phyloP scores from a whole-genome alignment of 129 eudicot genomes.

The Flaveria linearis region DNA sequence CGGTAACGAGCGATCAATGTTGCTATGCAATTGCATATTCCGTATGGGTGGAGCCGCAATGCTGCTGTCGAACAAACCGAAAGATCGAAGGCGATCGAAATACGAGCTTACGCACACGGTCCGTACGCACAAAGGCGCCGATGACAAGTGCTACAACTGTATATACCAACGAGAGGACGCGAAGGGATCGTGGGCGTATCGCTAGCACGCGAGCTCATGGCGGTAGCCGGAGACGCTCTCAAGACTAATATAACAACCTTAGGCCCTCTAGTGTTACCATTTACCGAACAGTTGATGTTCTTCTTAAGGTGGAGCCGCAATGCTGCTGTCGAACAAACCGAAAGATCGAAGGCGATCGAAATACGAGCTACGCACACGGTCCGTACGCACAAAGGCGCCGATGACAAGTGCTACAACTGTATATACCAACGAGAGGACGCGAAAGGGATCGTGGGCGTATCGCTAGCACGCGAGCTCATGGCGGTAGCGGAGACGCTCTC shows the following conservation, averaged over 20 bases:
- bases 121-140: slow-evolving; percentile 85
- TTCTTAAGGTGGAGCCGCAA: too few species aligned
- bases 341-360: too few species aligned
- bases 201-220: slow-evolving; percentile 85
- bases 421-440: slow-evolving; percentile 82
- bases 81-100: slow-evolving; percentile 59
- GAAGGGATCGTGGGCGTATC: slow-evolving; percentile 70
- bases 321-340: too few species aligned
- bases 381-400: slow-evolving; percentile 85
- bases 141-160: slow-evolving; percentile 74
- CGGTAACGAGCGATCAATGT: slow-evolving; percentile 89
- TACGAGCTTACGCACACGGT: slow-evolving; percentile 82
- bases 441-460: slow-evolving; percentile 68
- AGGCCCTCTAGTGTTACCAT: slow-evolving; percentile 82
- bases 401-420: slow-evolving; percentile 74
- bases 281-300: slow-evolving; percentile 77
- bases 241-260: slow-evolving; percentile 84
- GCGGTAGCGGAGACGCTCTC: slow-evolving; percentile 85
- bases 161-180: slow-evolving; percentile 82
- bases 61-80: slow-evolving; percentile 61
- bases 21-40: slow-evolving; percentile 82
- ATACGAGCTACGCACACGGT: too few species aligned
- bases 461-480: slow-evolving; percentile 84
- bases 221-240: slow-evolving; percentile 81
- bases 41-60: slow-evolving; percentile 97